Conservation (phyloP, 2,329 filamentous ascomycete species). For the Verticillium isaacii region DNA sequence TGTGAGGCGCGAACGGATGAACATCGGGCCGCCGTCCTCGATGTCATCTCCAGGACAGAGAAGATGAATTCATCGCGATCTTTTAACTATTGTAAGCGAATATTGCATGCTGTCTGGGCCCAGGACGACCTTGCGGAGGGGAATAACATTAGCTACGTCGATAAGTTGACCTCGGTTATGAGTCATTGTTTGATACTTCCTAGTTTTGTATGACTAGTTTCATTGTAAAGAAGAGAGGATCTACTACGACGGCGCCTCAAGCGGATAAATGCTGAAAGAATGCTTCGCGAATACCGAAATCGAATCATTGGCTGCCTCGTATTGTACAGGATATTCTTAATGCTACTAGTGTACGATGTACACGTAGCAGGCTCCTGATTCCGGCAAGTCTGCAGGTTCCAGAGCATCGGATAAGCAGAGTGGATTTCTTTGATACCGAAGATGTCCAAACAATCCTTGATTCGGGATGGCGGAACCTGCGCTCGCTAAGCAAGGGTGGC, state of each 20-base stretch:
- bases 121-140: conserved; percentile 28
- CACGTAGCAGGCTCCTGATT: background rate
- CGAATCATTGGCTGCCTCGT: background rate
- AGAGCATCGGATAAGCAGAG: background rate
- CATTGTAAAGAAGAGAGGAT: background rate
- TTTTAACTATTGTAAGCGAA: conserved; percentile 15
- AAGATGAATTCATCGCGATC: conserved; percentile 18
- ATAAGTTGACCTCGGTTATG: background rate
- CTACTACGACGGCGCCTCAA: background rate
- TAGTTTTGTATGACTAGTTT: background rate
- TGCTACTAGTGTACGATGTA: no score
- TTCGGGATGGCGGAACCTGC: background rate
- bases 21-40: conserved; percentile 11
- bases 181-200: background rate
- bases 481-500: background rate
- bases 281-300: background rate
- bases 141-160: conserved; percentile 2
- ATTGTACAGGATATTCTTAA: background rate
- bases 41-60: conserved; percentile 21
- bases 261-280: background rate
- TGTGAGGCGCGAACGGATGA: conserved; percentile 18
- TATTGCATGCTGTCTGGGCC: conserved; percentile 25
- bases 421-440: background rate
- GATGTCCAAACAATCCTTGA: background rate
- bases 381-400: background rate